Evolutionary conservation across 148 eudicot species (phyloP), one percentile per base, ranked within the genome.

Genomic region (Talinum fruticosum): DNA sequence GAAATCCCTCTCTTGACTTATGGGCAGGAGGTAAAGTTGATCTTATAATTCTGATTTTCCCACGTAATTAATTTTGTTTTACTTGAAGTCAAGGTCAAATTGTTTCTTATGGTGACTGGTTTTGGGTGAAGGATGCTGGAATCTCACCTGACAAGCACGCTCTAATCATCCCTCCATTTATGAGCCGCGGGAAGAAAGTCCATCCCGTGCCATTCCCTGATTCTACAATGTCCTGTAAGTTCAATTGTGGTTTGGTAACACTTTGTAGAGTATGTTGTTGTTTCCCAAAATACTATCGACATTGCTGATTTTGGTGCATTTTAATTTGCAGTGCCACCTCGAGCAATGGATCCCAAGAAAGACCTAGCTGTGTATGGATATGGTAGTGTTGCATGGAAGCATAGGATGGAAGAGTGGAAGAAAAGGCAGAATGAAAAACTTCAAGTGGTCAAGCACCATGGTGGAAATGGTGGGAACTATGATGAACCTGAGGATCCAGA

Each of bases 371-470:
- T 88, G 51, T 95, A 95, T 82, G 99, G 99, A 37, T 95, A 95
- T 86, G 99, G 99, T 23, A 95, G 90, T 78, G 94, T 95, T 87
- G 90, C 99, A 28, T 93, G 99, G 99, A 95, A 95, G 79, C 94
- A 95, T 66, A 86, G 96, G 71, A 88, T 95, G 96, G 97, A 93
- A 65, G 96, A 90, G 0, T 93, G 99, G 99, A 96, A 86, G 79
- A 93, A 76, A 80, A 82, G 88, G 75, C 99, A 95, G 80, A 82
- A 76, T 77, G 94, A 89, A 28, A 89, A 84, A 73, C 93, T 92
- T 83, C 92, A 91, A 79, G 72, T 92, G 85, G 87, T 93, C 45
- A 87, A 83, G 88, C 94, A 91, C 68, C 83, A 89, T 77, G 94
- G 91, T 62, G 85, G 83, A 35, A 76, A 80, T 75, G 89, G 85